phyloP scores from a whole-genome alignment of 768 basidiomycete species.

The Cystobasidium ongulense region DNA sequence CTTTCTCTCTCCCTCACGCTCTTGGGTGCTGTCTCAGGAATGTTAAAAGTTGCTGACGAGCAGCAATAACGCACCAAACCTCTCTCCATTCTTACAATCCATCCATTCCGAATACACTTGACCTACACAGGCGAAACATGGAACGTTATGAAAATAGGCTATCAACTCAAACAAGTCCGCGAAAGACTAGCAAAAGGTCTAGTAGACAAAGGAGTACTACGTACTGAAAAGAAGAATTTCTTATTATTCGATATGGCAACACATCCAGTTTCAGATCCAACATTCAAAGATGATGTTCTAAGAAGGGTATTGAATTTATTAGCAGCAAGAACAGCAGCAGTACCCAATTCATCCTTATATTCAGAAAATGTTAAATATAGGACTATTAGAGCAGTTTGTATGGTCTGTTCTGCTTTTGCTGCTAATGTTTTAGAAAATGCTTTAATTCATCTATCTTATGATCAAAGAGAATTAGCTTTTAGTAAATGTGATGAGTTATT shows the following conservation, averaged over 20 bases:
- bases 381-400: slow-evolving; percentile 66
- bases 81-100: background rate
- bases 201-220: slow-evolving; percentile 96
- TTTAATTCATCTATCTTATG: slow-evolving; percentile 76
- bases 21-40: background rate
- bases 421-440: slow-evolving; percentile 94
- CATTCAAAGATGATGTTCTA: slow-evolving; percentile 78
- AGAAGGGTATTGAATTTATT: slow-evolving; percentile 66
- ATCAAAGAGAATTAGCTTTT: slow-evolving; percentile 87
- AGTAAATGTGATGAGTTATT: slow-evolving; percentile 87
- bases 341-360: slow-evolving; percentile 56
- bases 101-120: background rate
- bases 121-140: slow-evolving; percentile 76
- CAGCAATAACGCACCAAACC: background rate
- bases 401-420: slow-evolving; percentile 85
- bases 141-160: slow-evolving; percentile 99
- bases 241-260: slow-evolving; percentile 99
- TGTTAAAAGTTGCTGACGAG: background rate
- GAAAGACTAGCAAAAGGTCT: slow-evolving; percentile 94
- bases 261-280: slow-evolving; percentile 88
- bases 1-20: background rate
- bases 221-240: slow-evolving; percentile 98
- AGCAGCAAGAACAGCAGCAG: slow-evolving; percentile 69
- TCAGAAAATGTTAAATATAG: slow-evolving; percentile 63
- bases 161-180: slow-evolving; percentile 95